Conservation (phyloP, 2,329 filamentous ascomycete genomes). For the Harringtonia aguacate region DNA sequence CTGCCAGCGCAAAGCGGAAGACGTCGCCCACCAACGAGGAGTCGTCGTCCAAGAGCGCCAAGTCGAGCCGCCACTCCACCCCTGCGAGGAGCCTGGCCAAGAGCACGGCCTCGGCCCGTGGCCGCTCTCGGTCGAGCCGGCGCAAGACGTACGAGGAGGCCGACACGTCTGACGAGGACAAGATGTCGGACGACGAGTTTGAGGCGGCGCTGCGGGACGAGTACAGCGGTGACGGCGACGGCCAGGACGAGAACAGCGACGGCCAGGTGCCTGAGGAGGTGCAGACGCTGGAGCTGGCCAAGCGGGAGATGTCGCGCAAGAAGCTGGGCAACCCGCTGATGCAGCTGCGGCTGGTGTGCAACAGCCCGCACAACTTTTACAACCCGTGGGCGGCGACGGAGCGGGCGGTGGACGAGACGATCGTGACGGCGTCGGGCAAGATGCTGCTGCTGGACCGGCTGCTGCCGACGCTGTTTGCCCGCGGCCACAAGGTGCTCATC, state of each 20-base stretch:
- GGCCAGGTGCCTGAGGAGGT: slow-evolving; percentile 54
- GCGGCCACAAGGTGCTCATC: slow-evolving; percentile 82
- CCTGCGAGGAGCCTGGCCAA: slow-evolving; percentile 38
- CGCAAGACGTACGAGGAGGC: slow-evolving; percentile 39
- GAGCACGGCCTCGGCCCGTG: slow-evolving; percentile 19
- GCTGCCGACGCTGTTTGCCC: slow-evolving; percentile 60
- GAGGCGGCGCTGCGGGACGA: slow-evolving; percentile 66
- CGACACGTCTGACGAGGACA: slow-evolving; percentile 48
- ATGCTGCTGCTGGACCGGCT: slow-evolving; percentile 90
- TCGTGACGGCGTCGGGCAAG: slow-evolving; percentile 84
- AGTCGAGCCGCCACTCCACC: slow-evolving; percentile 65
- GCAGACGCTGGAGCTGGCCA: slow-evolving; percentile 65
- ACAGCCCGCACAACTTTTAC: slow-evolving; percentile 94
- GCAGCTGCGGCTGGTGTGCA: slow-evolving; percentile 85
- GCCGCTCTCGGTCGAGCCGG: slow-evolving; percentile 37
- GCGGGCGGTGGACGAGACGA: slow-evolving; percentile 59
- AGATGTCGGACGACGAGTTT: slow-evolving; percentile 72
- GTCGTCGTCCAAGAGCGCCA: slow-evolving; percentile 53
- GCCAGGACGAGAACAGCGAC: slow-evolving; percentile 6
- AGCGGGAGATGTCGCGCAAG: slow-evolving; percentile 79
- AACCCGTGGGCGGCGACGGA: slow-evolving; percentile 63
- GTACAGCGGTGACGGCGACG: slow-evolving; percentile 25
- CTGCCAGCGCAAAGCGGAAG: slow-evolving; percentile 26
- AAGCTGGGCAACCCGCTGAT: slow-evolving; percentile 89
- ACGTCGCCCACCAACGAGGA: slow-evolving; percentile 19